Evolutionary conservation across 2,329 filamentous ascomycete genomes (phyloP).

Genomic region (Canariomyces notabilis): DNA sequence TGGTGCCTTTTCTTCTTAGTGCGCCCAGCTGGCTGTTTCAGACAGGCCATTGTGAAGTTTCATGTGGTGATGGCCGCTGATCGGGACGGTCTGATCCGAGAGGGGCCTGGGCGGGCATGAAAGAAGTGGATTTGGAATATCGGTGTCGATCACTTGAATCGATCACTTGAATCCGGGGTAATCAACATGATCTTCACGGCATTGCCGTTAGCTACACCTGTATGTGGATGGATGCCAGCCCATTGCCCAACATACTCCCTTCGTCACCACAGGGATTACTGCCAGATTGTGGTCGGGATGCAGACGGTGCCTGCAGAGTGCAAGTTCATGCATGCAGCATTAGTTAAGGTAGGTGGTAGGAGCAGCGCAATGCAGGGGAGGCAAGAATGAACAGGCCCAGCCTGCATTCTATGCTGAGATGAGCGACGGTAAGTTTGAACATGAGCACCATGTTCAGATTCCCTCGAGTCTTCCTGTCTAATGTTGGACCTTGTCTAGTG

Average conservation of each 20-base stretch:
- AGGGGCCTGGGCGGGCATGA: background rate
- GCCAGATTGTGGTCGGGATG: background rate
- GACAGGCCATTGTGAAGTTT: conserved; percentile 23
- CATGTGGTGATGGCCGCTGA: conserved; percentile 23
- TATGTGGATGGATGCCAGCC: background rate
- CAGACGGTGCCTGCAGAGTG: background rate
- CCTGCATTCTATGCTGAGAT: background rate
- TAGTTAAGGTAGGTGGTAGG: background rate
- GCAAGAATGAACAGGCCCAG: background rate
- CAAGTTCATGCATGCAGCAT: background rate
- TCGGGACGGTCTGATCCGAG: conserved; percentile 26
- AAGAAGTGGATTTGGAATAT: background rate
- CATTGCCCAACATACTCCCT: background rate
- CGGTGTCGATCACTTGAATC: background rate
- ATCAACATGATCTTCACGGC: too few species aligned
- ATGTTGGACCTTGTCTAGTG: too few species aligned
- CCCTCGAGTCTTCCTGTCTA: too few species aligned
- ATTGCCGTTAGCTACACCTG: too few species aligned
- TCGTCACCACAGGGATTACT: background rate
- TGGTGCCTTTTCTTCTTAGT: background rate
- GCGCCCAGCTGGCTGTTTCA: conserved; percentile 21
- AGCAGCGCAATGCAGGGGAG: background rate
- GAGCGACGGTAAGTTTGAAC: too few species aligned
- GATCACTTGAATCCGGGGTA: too few species aligned
- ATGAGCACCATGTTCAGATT: too few species aligned